Evolutionary conservation across 1,139 yeast species (phyloP).

Genomic region (Taphrina sp.): DNA sequence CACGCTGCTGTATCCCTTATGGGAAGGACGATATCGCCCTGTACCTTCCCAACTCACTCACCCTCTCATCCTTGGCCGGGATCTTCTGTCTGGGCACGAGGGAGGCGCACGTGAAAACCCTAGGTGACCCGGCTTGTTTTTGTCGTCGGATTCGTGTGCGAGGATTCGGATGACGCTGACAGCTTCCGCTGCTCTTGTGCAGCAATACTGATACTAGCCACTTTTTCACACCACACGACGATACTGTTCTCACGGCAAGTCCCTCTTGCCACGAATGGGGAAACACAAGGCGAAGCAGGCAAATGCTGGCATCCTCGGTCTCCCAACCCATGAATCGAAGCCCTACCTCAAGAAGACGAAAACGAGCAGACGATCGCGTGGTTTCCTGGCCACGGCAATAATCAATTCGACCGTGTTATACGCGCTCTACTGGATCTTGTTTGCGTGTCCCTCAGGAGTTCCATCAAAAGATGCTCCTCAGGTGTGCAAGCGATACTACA

Average conservation of each 20-base stretch:
- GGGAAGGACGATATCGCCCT: too few species aligned
- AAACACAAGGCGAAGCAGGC: constrained; percentile 10
- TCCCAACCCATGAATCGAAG: constrained; percentile 15
- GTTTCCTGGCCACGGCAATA: constrained; percentile 7
- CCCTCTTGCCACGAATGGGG: not conserved
- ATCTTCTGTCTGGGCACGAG: too few species aligned
- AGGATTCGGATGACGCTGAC: too few species aligned
- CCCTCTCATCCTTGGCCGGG: too few species aligned
- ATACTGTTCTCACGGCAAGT: not conserved
- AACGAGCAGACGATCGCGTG: constrained; percentile 7
- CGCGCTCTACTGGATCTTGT: constrained; percentile 28
- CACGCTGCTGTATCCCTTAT: too few species aligned
- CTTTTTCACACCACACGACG: too few species aligned
- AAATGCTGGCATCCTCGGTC: constrained; percentile 24
- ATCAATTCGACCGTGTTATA: constrained; percentile 23
- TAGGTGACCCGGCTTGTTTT: too few species aligned
- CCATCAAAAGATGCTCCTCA: constrained; percentile 13
- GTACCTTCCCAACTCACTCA: too few species aligned
- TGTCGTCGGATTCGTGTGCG: too few species aligned
- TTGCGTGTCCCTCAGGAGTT: constrained; percentile 25
- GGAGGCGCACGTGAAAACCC: too few species aligned
- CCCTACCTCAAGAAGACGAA: constrained; percentile 1
- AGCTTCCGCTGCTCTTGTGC: too few species aligned
- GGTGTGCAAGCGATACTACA: constrained; percentile 23
- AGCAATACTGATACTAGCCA: too few species aligned